Evolutionary conservation across 768 basidiomycete species (phyloP).

Genomic region (Lactarius psammicola): DNA sequence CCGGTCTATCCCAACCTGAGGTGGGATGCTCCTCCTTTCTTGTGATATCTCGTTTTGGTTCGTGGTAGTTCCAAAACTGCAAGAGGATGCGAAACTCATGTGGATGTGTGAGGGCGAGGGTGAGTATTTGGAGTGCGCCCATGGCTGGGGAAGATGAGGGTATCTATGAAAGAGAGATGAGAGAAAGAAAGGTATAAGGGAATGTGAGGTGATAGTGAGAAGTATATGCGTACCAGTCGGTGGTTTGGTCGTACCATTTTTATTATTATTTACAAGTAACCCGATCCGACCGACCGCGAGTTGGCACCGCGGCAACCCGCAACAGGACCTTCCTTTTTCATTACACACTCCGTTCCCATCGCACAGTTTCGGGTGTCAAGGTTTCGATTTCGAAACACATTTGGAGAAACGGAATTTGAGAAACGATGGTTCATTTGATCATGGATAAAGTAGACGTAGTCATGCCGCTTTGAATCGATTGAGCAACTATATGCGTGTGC

Average conservation of each 20-base stretch:
- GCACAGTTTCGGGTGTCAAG: neutral
- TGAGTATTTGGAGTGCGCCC: constrained; percentile 59
- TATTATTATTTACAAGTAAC: neutral
- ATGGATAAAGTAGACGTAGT: neutral
- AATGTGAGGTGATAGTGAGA: neutral
- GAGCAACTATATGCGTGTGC: neutral
- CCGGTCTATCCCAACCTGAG: constrained; percentile 81
- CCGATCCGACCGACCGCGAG: neutral
- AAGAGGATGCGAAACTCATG: constrained; percentile 79
- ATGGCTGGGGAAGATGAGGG: constrained; percentile 36
- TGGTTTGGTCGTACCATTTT: constrained; percentile 25
- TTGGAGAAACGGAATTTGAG: neutral
- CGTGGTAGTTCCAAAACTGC: constrained; percentile 81
- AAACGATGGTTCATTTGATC: neutral
- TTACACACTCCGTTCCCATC: neutral
- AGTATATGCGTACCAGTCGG: neutral
- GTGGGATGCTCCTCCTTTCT: constrained; percentile 66
- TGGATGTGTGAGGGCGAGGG: constrained; percentile 73
- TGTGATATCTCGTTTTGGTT: constrained; percentile 80
- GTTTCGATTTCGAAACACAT: neutral
- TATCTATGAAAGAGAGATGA: neutral
- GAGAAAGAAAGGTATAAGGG: neutral
- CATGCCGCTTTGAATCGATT: neutral
- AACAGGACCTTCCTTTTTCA: neutral
- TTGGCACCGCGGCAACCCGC: neutral